phyloP scores from a whole-genome alignment of 139 green algal genomes.

The Chlamydomonas incerta region DNA sequence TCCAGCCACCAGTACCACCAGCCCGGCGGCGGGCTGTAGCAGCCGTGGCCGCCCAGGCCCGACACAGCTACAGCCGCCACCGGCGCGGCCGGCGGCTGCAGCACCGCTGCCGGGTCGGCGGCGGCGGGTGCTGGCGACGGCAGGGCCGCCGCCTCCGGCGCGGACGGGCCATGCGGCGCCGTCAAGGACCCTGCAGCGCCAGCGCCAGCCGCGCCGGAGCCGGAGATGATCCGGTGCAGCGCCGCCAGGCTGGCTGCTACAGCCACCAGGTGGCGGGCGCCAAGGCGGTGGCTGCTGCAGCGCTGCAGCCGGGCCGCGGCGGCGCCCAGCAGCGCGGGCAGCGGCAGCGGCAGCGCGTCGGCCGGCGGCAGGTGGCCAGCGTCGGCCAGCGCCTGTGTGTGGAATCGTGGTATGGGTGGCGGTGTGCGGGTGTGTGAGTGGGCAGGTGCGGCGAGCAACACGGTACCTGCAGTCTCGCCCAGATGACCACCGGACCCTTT shows the following conservation, averaged over 20 bases:
- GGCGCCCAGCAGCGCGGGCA: conserved; percentile 1
- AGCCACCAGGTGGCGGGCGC: conserved; percentile 11
- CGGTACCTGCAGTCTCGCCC: not conserved
- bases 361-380: conserved; percentile 13
- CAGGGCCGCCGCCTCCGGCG: too few species aligned
- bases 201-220: not conserved
- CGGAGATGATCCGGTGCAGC: not conserved
- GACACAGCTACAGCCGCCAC: not conserved
- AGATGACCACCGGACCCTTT: too few species aligned
- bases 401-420: not conserved
- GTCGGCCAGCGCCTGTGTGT: not conserved
- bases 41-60: not conserved
- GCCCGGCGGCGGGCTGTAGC: not conserved
- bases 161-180: not conserved
- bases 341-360: not conserved
- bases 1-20: conserved; percentile 36
- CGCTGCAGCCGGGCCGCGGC: conserved; percentile 15
- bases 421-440: not conserved
- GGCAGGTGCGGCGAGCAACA: not conserved
- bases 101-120: too few species aligned
- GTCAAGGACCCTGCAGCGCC: not conserved
- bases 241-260: not conserved
- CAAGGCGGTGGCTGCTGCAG: conserved; percentile 9
- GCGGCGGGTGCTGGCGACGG: too few species aligned
- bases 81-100: too few species aligned